Conservation (phyloP, 257 asterid species). For the Cynanchum wilfordii region DNA sequence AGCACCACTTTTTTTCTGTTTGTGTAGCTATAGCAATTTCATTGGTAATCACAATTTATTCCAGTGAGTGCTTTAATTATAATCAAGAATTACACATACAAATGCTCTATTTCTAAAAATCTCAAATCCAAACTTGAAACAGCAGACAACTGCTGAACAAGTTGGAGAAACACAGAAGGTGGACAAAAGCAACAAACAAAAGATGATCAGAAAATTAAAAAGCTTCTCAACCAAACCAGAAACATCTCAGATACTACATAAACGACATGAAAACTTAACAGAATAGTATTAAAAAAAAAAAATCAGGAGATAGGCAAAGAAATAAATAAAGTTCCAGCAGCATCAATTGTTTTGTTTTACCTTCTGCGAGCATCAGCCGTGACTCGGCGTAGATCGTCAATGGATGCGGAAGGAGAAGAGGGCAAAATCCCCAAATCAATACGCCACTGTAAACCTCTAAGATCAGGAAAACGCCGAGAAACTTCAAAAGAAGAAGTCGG, state of each 20-base stretch:
- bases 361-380: conserved; percentile 91
- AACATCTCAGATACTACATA: neutral
- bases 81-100: neutral
- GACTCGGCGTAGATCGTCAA: conserved; percentile 82
- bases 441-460: conserved; percentile 95
- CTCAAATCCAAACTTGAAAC: neutral
- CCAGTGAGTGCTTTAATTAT: neutral
- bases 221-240: neutral
- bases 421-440: conserved; percentile 90
- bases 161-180: neutral
- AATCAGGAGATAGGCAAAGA: neutral
- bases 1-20: too few relatives aligned
- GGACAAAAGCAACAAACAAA: neutral
- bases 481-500: conserved; percentile 25
- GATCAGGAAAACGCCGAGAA: conserved; percentile 47
- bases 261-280: neutral
- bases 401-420: conserved; percentile 52
- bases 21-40: neutral
- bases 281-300: neutral
- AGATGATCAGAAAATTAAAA: neutral
- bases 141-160: neutral
- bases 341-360: conserved; percentile 24
- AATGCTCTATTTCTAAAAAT: neutral
- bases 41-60: neutral
- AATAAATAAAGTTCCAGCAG: neutral